Base-by-base conservation (phyloP, 257 asterid genomes). In the Nicotiana attenuata region DNA sequence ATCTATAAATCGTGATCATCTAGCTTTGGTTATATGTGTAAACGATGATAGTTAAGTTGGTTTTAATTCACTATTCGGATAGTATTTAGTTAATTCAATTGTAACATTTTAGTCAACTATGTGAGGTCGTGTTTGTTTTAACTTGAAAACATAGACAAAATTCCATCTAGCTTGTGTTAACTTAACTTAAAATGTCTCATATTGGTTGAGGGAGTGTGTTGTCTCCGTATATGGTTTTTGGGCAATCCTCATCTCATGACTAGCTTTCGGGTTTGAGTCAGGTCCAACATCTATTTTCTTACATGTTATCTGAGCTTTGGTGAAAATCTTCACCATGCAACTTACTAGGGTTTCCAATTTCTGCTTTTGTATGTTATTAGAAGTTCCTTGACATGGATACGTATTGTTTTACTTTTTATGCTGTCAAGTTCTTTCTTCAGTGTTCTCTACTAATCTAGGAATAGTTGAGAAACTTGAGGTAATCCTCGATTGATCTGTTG, bases 401-500 rank as follows among this genome's bases (percentile, higher is more conserved):
- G 13, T 65, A 41, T 65, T 65, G 14, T 65, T 65, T 9, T 29
- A 65, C 31, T 65, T 20, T 52, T 53, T 11, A 76, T 52, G 24
- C 80, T 50, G 41, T 63, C 24, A 13, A 69, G 35, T 19, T 33
- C 35, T 41, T 64, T 9, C 7, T 53, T 45, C 56, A 15, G 29
- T 57, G 59, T 56, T 52, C 63, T 61, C 29, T 60, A n/a, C 45
- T 26, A 22, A 65, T 69, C 67, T 77, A 35, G 22, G 47, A 69
- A 81, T 77, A 13, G 61, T 80, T 22, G 38, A 33, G 35, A 19
- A 16, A 28, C 16, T 10, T 53, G 26, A 69, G 81, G 35, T 55
- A 80, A 24, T 47, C 50, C 65, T 85, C 28, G 59, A 28, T 20
- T 66, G 16, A 69, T 13, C 38, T 53, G n/a, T 56, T 69, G 84